phyloP scores from a whole-genome alignment of 2,329 filamentous ascomycete genomes.

The Boeremia exigua region DNA sequence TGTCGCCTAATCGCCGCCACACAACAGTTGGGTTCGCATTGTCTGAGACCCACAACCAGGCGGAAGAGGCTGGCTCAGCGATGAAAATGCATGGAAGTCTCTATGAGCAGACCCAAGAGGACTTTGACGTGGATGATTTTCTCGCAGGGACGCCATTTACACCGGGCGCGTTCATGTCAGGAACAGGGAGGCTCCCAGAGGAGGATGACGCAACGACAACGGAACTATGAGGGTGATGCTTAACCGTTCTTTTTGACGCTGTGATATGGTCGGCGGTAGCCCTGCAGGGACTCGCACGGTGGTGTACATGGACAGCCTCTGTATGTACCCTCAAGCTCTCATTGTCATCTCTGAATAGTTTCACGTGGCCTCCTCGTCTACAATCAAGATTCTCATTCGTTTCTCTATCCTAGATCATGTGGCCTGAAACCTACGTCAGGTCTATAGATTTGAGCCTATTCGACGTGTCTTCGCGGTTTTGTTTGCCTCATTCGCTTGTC shows the following conservation, averaged over 20 bases:
- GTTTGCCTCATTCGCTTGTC: too few relatives aligned
- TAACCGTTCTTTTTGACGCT: not conserved
- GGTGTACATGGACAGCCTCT: not conserved
- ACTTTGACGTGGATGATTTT: conserved; percentile 51
- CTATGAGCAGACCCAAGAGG: conserved; percentile 25
- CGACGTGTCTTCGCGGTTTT: too few relatives aligned
- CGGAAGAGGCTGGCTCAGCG: conserved; percentile 1
- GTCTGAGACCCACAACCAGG: conserved; percentile 18
- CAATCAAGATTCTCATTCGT: too few relatives aligned
- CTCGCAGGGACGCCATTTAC: conserved; percentile 48
- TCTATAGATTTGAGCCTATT: too few relatives aligned
- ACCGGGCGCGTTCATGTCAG: conserved; percentile 30
- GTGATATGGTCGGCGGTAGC: not conserved
- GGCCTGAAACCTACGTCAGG: too few relatives aligned
- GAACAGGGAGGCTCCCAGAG: conserved; percentile 29
- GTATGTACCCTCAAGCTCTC: not conserved
- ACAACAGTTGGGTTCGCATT: conserved; percentile 35
- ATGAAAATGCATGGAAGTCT: conserved; percentile 29
- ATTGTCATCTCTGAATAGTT: too few relatives aligned
- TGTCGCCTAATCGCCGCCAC: conserved; percentile 45
- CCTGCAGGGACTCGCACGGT: conserved; percentile 3
- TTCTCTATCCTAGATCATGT: too few relatives aligned
- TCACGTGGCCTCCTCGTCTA: too few relatives aligned
- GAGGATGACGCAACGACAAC: conserved; percentile 30
- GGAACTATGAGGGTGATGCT: conserved; percentile 24